Base-by-base conservation (phyloP, 1,284 basidiomycete species). In the Trametes hirsuta region DNA sequence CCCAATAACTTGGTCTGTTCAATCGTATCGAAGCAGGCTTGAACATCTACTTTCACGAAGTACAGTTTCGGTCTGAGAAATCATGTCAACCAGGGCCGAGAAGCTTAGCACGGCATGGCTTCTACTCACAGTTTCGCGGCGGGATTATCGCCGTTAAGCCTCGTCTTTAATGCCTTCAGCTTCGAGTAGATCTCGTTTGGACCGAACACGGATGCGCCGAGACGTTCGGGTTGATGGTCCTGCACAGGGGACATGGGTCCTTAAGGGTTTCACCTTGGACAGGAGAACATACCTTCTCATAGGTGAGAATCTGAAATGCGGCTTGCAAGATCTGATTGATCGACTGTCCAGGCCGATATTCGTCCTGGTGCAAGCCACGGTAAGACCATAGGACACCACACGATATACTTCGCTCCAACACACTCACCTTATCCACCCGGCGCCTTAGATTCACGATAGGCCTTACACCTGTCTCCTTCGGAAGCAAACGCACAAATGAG, bases 1-100 rank as follows among this genome's bases (percentile, higher is more conserved):
- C 84, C 78, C 14, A 99, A 75, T 48, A 99, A 76, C 69, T 91
- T 95, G 22, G 83, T 81, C 72, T 99, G 97, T 45, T 95, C 89
- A 64, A 99, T 98, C 0, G 93, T 95, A 75, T 99, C 97, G 77
- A 98, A 99, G 62, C 95, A 97, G 1, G 95, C 90, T 62, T 91
- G 89, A 14, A 99, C 94, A 71, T 99, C 97, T 34, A 97, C 87
- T 74, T 99, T 99, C 62, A 96, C 95, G 69, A 99, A 97, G 73
- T 95, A 98, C 3, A 97, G 75, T 65, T 86, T 87, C 0, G 94
- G 93, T 22, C 94, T 95, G 59, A 9, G 24, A 11, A n/a, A 42
- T 4, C 24, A 34, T 44, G 10, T 14, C 22, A 8, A 35, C 24
- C n/a, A 10, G 1, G 11, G 14, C n/a, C 6, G 3, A 15, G 11